A percentile compares a stretch with the other conserved stretches of the same genome.
Evolutionary conservation across 2,329 filamentous ascomycete genomes (phyloP).

Genomic region (Cladosporium sp.): DNA sequence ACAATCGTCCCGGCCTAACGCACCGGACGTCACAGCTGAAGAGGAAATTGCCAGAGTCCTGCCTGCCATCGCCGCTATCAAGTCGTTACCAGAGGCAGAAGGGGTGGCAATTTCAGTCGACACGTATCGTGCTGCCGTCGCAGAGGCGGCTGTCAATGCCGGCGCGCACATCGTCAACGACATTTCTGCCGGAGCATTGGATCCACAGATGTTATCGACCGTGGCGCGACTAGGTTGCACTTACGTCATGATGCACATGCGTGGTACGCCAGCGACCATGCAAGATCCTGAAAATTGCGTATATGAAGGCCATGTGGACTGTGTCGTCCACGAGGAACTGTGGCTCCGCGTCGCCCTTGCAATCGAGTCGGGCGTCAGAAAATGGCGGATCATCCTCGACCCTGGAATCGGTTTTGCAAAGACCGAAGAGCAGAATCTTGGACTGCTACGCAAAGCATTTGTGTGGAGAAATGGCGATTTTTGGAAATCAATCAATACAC

Average conservation of each 20-base stretch:
- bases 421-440: constrained; percentile 71
- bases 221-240: constrained; percentile 74
- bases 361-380: constrained; percentile 73
- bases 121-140: constrained; percentile 84
- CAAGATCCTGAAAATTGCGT: constrained; percentile 48
- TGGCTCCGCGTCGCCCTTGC: constrained; percentile 67
- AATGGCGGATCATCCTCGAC: constrained; percentile 93
- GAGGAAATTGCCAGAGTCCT: constrained; percentile 77
- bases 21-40: constrained; percentile 61
- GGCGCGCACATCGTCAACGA: constrained; percentile 96
- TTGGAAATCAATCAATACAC: too few species aligned
- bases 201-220: constrained; percentile 75
- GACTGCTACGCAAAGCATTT: constrained; percentile 52
- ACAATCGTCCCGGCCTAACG: constrained; percentile 81
- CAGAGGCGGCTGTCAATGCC: constrained; percentile 66
- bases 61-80: constrained; percentile 72
- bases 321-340: constrained; percentile 66
- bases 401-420: constrained; percentile 95
- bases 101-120: constrained; percentile 79
- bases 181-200: constrained; percentile 76
- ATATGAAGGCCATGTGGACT: constrained; percentile 63
- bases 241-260: constrained; percentile 89
- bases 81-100: constrained; percentile 58
- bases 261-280: constrained; percentile 83
- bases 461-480: too few species aligned